Evolutionary conservation across 148 eudicot species (phyloP).

Genomic region (Persicaria maculosa): DNA sequence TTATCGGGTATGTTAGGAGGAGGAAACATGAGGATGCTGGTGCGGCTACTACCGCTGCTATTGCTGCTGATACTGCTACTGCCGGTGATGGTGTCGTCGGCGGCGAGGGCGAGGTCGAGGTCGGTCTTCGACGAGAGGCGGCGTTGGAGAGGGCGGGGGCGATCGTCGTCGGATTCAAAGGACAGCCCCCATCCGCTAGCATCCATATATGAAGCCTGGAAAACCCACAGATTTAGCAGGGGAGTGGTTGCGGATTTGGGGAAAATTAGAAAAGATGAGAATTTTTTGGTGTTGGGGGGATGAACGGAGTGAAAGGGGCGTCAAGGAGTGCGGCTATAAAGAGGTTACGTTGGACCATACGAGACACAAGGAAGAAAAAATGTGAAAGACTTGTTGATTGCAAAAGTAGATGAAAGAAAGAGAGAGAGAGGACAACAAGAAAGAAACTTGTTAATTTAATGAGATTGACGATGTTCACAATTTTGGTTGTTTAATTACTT

Average conservation of each 20-base stretch:
- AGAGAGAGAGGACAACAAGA: not conserved
- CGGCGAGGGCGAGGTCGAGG: not conserved
- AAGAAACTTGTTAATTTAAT: not conserved
- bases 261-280: not conserved
- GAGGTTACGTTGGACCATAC: slow-evolving; percentile 12
- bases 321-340: slow-evolving; percentile 38
- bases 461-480: slow-evolving; percentile 4
- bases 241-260: not conserved
- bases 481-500: not conserved
- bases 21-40: not conserved
- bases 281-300: not conserved
- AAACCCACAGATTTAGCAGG: not conserved
- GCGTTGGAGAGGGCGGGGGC: not conserved
- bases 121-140: not conserved
- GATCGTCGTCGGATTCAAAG: not conserved
- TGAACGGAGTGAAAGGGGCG: slow-evolving; percentile 27
- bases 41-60: not conserved
- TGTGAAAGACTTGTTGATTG: not conserved
- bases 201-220: too few relatives aligned
- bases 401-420: not conserved
- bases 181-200: not conserved
- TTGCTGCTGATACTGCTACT: too few relatives aligned
- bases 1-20: not conserved
- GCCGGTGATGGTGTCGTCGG: not conserved
- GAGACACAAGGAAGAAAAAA: not conserved